Percentiles rank a stretch among this genome's conserved stretches.
Evolutionary conservation across 345 rosid genomes (phyloP).

Genomic region (Sisymbrium altissimum): DNA sequence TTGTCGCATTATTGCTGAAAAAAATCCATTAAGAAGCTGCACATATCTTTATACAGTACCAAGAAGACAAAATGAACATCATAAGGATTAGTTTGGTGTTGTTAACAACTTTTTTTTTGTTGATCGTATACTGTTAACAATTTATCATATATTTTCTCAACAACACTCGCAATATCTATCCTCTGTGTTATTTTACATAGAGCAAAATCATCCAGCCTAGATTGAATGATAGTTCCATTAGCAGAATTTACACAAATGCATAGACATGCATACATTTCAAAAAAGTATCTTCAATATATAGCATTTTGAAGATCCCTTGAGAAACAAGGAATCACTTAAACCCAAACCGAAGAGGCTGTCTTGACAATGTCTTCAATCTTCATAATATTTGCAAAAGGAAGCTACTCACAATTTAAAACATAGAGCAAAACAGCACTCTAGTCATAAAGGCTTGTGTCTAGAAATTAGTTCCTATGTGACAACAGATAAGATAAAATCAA

Average conservation of each 20-base stretch:
- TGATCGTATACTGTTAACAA: too few species aligned
- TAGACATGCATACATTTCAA: background rate
- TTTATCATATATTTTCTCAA: background rate
- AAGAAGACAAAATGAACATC: slow-evolving; percentile 2
- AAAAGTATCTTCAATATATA: background rate
- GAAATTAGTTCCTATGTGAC: background rate
- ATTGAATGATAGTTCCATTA: background rate
- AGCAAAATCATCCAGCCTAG: background rate
- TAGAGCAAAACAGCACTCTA: background rate
- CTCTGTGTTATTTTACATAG: background rate
- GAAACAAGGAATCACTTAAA: background rate
- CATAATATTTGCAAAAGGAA: too few species aligned
- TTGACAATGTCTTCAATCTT: background rate
- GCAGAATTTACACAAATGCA: background rate
- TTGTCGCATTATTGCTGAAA: slow-evolving; percentile 27
- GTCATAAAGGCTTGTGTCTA: background rate
- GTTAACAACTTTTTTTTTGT: background rate
- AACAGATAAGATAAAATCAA: background rate
- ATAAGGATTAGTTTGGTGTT: background rate
- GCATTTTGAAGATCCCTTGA: background rate
- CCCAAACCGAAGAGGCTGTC: background rate
- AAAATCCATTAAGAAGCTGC: background rate
- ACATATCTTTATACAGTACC: background rate
- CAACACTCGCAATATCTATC: background rate
- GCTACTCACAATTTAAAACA: too few species aligned